Evolutionary conservation across 257 asterid genomes (phyloP).

Genomic region (Fraxinus quadrangulata): DNA sequence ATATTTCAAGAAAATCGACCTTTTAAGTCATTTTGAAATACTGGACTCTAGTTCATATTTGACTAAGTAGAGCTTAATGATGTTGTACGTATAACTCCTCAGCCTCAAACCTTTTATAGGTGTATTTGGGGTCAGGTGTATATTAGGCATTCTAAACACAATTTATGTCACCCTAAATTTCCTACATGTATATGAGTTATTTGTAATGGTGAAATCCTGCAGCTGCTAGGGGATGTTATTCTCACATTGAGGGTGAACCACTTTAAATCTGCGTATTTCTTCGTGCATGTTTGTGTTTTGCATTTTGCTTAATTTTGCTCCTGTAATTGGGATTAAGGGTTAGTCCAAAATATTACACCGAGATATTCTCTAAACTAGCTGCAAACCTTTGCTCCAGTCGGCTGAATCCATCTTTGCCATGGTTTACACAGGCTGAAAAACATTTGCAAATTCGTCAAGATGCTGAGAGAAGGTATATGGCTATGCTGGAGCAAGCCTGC

Average conservation of each 20-base stretch:
- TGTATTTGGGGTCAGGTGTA: not conserved
- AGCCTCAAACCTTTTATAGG: not conserved
- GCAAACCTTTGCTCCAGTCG: not conserved
- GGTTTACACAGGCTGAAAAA: constrained; percentile 64
- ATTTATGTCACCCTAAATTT: not conserved
- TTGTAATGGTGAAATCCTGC: not conserved
- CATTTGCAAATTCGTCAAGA: constrained; percentile 80
- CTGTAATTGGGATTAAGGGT: not conserved
- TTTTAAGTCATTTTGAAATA: too few relatives aligned
- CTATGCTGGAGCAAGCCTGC: constrained; percentile 80
- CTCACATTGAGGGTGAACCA: too few relatives aligned
- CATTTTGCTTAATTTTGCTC: not conserved
- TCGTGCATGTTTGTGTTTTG: too few relatives aligned
- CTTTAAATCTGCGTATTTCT: too few relatives aligned
- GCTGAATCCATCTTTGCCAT: constrained; percentile 13
- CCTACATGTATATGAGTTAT: not conserved
- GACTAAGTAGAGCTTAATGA: not conserved
- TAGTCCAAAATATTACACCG: not conserved
- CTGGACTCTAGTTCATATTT: not conserved
- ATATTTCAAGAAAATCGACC: not conserved
- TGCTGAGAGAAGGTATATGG: constrained; percentile 70
- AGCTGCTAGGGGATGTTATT: not conserved
- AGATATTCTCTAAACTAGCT: not conserved
- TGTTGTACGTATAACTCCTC: not conserved
- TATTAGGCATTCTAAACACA: not conserved